A percentile compares a stretch with the other conserved stretches of the same genome.
Conservation (phyloP, 345 rosid species). For the Combretum micranthum region DNA sequence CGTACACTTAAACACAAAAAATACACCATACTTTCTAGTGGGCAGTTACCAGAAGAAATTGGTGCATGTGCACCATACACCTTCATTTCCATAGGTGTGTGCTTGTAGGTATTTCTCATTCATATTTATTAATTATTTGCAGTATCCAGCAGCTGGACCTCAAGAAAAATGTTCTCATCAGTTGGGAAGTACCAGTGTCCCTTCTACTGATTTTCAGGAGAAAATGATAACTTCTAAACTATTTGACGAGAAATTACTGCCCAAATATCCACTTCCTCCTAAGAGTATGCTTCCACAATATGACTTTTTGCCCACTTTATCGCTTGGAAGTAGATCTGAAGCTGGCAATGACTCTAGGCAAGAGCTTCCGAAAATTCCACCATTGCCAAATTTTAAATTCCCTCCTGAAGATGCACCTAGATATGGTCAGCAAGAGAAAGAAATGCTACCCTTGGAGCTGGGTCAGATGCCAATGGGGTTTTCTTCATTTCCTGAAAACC, state of each 20-base stretch:
- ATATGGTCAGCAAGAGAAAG: constrained; percentile 64
- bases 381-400: constrained; percentile 67
- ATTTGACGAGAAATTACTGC: constrained; percentile 65
- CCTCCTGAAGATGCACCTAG: constrained; percentile 56
- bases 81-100: too few species aligned
- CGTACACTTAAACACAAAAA: too few species aligned
- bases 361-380: constrained; percentile 66
- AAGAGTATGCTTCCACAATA: constrained; percentile 42
- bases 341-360: constrained; percentile 45
- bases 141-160: constrained; percentile 44
- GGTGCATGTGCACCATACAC: too few species aligned
- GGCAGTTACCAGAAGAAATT: too few species aligned
- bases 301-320: constrained; percentile 67
- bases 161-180: constrained; percentile 47
- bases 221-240: constrained; percentile 59
- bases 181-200: constrained; percentile 42
- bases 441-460: constrained; percentile 63
- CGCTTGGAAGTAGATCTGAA: constrained; percentile 73
- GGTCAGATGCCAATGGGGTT: constrained; percentile 53
- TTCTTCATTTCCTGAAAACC: constrained; percentile 86
- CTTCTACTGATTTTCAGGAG: constrained; percentile 71
- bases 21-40: too few species aligned
- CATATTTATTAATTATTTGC: constrained; percentile 18
- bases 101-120: too few species aligned
- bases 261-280: constrained; percentile 59